Evolutionary conservation across 768 basidiomycete genomes (phyloP).

Genomic region (Bullera alba): DNA sequence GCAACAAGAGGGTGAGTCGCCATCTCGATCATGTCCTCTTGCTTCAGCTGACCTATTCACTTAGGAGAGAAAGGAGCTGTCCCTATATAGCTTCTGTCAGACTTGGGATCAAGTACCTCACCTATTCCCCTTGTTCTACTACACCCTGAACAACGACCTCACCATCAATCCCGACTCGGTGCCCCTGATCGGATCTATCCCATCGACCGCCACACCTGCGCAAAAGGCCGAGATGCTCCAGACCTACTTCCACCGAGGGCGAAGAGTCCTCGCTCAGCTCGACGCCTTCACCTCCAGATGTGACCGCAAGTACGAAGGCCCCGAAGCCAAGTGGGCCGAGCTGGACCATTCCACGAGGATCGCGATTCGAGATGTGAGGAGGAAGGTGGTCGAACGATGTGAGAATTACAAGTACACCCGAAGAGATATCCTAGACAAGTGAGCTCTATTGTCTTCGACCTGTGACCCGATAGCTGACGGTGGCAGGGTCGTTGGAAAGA

Average conservation of each 20-base stretch:
- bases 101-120: constrained; percentile 36
- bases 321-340: constrained; percentile 38
- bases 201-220: constrained; percentile 32
- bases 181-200: constrained; percentile 45
- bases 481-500: constrained; percentile 38
- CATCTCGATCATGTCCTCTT: no score
- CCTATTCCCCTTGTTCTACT: constrained; percentile 44
- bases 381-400: constrained; percentile 44
- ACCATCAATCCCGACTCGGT: constrained; percentile 44
- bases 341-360: constrained; percentile 40
- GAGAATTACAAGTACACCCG: constrained; percentile 48
- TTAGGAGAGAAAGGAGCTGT: constrained; percentile 28
- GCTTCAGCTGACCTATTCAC: neutral
- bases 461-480: neutral
- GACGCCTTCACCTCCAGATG: constrained; percentile 42
- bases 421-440: constrained; percentile 45
- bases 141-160: constrained; percentile 43
- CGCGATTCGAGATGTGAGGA: constrained; percentile 41
- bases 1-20: constrained; percentile 15
- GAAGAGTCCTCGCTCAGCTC: constrained; percentile 40
- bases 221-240: constrained; percentile 40
- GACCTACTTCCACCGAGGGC: constrained; percentile 40
- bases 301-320: constrained; percentile 43
- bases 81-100: constrained; percentile 36
- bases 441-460: constrained; percentile 17